Conservation (phyloP, 371 early-diverging fungal species). For the Lichtheimia corymbifera region DNA sequence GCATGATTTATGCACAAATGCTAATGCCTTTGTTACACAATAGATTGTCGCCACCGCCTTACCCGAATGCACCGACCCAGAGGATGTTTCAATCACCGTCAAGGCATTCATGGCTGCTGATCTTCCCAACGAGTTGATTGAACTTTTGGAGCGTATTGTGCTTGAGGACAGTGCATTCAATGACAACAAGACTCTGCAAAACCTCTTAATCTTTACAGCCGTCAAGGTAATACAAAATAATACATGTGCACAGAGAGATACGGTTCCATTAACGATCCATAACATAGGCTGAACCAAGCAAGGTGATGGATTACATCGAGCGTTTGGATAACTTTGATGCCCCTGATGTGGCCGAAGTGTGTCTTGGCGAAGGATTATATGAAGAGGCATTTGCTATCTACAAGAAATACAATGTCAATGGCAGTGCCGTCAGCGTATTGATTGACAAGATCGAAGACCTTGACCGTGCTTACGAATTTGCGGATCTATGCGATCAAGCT, state of each 20-base stretch:
- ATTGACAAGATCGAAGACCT: conserved; percentile 89
- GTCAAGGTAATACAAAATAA: conserved; percentile 63
- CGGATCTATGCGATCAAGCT: conserved; percentile 86
- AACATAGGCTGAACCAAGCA: conserved; percentile 72
- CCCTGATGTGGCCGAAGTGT: conserved; percentile 93
- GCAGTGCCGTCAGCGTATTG: conserved; percentile 86
- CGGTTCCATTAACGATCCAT: background rate
- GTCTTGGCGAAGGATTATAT: conserved; percentile 82
- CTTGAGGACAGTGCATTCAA: conserved; percentile 89
- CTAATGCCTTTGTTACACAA: background rate
- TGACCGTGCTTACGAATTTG: conserved; percentile 95
- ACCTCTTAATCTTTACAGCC: conserved; percentile 96
- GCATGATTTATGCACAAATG: background rate
- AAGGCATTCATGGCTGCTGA: conserved; percentile 98
- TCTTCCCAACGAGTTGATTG: conserved; percentile 93
- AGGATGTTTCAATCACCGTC: conserved; percentile 95
- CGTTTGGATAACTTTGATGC: conserved; percentile 95
- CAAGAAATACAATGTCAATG: conserved; percentile 88
- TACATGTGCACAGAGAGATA: background rate
- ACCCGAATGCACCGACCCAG: conserved; percentile 94
- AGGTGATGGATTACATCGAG: conserved; percentile 93
- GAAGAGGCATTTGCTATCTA: conserved; percentile 97
- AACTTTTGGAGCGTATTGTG: conserved; percentile 94
- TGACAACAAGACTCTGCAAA: conserved; percentile 96
- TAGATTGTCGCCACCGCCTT: conserved; percentile 83